Evolutionary conservation across 2,329 filamentous ascomycete species (phyloP), one percentile per base, ranked within the genome.

Genomic region (Cytospora paraplurivora): DNA sequence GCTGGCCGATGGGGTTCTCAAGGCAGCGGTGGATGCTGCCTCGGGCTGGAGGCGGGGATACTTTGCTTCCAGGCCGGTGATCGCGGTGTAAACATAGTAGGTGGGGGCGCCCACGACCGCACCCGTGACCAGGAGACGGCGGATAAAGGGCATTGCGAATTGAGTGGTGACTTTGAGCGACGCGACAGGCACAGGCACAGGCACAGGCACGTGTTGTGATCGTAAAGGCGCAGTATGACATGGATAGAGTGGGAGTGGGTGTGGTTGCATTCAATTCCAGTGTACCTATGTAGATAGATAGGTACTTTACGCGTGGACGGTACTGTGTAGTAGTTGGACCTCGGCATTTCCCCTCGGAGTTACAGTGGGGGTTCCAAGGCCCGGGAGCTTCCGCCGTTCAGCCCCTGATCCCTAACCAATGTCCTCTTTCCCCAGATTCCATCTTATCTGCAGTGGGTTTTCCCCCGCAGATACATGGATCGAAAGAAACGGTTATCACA

Each of bases 381-480:
- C 44, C 44, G 44, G 44, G 19, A 47, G n/a, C n/a, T 19, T 21
- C 44, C 44, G 44, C 44, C 44, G 44, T 4, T 47, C 8, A 21
- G 44, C n/a, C 44, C 41, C 41, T 47, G 38, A n/a, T 7, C 38
- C 17, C 41, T 44, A 10, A 7, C 4, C 17, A 51, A 3, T 17
- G 21, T 13, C 50, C 17, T 52, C 7, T 34, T 32, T 52, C 50
- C 57, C 57, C 35, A 32, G 19, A 12, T 37, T 44, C 55, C 54
- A 55, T 27, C 35, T 49, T 27, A n/a, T 8, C 51, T n/a, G 19
- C 35, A 32, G 33, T 41, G 33, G 44, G 19, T 44, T 32, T 50
- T 54, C 4, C 62, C 64, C 61, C 64, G 61, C 64, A 61, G 52
- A 52, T 59, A 49, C 52, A 33, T 47, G 58, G 41, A 41, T 11